Percentiles rank a stretch among this genome's conserved stretches.
Conservation (phyloP, 768 basidiomycete genomes). For the Suillus subalutaceus region DNA sequence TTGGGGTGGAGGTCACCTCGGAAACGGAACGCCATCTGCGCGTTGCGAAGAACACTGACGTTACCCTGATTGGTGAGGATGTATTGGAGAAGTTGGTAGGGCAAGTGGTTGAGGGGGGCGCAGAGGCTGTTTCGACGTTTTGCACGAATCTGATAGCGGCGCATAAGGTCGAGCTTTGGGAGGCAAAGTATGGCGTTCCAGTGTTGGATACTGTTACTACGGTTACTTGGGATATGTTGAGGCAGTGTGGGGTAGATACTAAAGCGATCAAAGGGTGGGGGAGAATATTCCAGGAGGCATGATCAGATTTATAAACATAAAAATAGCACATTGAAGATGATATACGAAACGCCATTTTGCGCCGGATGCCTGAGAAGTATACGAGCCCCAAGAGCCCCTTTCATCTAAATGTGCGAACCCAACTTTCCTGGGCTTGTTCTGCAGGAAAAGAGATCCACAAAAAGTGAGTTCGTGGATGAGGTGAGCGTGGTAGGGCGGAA, state of each 20-base stretch:
- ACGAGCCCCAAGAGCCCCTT: no score
- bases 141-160: constrained; percentile 2
- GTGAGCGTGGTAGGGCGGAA: background rate
- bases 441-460: background rate
- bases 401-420: no score
- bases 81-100: constrained; percentile 1
- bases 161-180: constrained; percentile 1
- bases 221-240: constrained; percentile 7
- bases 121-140: constrained; percentile 1
- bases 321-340: background rate
- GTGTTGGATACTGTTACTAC: constrained; percentile 5
- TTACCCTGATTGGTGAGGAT: background rate
- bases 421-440: background rate
- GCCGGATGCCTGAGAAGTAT: no score
- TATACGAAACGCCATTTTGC: no score
- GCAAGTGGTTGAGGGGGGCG: background rate
- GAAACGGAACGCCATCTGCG: background rate
- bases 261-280: constrained; percentile 7
- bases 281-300: constrained; percentile 1
- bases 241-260: constrained; percentile 4
- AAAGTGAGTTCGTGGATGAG: background rate
- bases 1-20: background rate
- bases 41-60: background rate
- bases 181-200: constrained; percentile 3
- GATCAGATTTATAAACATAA: background rate